Evolutionary conservation across 352 stramenopile species (phyloP).

Genomic region (Globisporangium mamillatum): DNA sequence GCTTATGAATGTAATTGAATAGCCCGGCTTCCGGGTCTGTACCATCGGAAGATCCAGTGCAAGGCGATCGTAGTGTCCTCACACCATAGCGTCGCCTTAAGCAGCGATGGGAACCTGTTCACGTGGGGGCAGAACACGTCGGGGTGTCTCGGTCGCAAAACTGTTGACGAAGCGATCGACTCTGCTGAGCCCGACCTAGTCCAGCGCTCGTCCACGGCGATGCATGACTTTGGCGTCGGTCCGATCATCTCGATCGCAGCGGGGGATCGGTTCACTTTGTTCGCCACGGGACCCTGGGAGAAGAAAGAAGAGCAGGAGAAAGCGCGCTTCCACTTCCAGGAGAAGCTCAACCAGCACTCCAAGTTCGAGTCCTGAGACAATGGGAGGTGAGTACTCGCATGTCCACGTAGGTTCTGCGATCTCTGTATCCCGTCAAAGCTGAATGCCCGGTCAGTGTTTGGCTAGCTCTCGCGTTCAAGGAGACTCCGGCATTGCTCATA

Average conservation of each 20-base stretch:
- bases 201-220: conserved; percentile 18
- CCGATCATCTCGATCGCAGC: conserved; percentile 51
- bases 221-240: conserved; percentile 38
- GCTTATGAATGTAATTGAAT: not conserved
- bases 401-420: too few species aligned
- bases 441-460: too few species aligned
- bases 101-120: conserved; percentile 57
- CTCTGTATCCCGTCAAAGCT: too few species aligned
- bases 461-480: too few species aligned
- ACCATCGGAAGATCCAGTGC: conserved; percentile 50
- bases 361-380: conserved; percentile 19
- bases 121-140: conserved; percentile 63
- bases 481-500: too few species aligned
- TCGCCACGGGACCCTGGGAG: conserved; percentile 49
- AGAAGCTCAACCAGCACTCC: conserved; percentile 45
- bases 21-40: conserved; percentile 58
- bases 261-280: conserved; percentile 58
- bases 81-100: conserved; percentile 55
- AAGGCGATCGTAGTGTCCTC: conserved; percentile 46
- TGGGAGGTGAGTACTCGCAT: not conserved
- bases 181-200: conserved; percentile 53
- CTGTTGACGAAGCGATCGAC: conserved; percentile 24
- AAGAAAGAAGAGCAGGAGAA: conserved; percentile 32
- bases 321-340: conserved; percentile 35
- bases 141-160: conserved; percentile 50